Evolutionary conservation across 176 grass and related monocot genomes (phyloP).

Genomic region (Zea luxurians): DNA sequence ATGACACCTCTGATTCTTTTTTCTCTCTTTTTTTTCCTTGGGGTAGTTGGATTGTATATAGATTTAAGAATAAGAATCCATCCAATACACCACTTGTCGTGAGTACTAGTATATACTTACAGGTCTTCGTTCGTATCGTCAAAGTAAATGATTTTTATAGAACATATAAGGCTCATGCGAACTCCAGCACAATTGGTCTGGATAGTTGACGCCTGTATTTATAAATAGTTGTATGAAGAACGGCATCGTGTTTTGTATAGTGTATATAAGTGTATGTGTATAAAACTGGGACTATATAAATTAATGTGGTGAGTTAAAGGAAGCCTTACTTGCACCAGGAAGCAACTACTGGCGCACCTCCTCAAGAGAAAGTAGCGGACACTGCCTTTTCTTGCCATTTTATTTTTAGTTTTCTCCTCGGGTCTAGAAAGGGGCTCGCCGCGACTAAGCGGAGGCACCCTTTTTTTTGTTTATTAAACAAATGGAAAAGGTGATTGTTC

Average conservation of each 20-base stretch:
- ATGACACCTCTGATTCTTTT: background rate
- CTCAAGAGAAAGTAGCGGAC: background rate
- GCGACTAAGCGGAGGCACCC: conserved; percentile 35
- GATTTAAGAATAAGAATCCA: background rate
- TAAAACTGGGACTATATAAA: background rate
- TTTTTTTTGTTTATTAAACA: conserved; percentile 21
- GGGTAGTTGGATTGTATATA: background rate
- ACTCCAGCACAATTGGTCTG: conserved; percentile 5
- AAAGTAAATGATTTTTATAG: conserved; percentile 1
- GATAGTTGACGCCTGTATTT: conserved; percentile 36
- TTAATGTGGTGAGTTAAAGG: background rate
- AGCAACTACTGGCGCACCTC: conserved; percentile 18
- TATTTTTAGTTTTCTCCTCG: background rate
- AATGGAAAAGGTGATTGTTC: conserved; percentile 27
- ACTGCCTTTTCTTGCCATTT: conserved; percentile 19
- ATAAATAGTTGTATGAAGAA: no score
- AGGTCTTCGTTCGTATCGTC: no score
- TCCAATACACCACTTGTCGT: conserved; percentile 19
- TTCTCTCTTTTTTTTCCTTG: no score
- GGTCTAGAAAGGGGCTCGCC: background rate
- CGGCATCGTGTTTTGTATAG: background rate
- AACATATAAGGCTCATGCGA: background rate
- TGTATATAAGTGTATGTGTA: background rate
- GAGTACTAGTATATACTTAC: background rate
- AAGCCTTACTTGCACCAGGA: conserved; percentile 26